Base-by-base conservation (phyloP, 176 grass and related monocot genomes). In the Oryza punctata region DNA sequence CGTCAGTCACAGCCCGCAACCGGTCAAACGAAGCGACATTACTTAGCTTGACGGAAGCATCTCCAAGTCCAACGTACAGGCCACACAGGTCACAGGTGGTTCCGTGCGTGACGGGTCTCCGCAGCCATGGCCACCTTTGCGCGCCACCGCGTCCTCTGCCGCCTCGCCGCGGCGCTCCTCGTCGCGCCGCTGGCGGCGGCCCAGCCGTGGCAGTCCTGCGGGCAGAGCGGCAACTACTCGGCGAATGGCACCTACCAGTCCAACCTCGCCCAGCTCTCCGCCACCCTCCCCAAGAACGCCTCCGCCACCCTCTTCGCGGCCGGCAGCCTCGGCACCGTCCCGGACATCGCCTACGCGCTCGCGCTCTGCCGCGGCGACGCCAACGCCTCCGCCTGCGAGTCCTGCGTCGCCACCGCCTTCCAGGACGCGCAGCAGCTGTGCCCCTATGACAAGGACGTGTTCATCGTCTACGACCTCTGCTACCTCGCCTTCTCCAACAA, bases 331-430 rank as follows among this genome's bases (percentile, higher is more conserved):
- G 89, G 92, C 43, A 0, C 35, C 6, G 30, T 21, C 7, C 85
- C 89, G 1, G 47, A 89, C 35, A 74, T 71, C 27, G 74, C n/a
- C 76, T 82, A 57, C 78, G 87, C 76, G n/a, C 80, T 85, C 11
- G 57, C 65, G 19, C 61, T 83, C 45, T 94, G 92, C 87, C 89
- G 81, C 24, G 81, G 81, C 52, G 92, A 91, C 43, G 9, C 19
- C 54, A 79, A 60, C 85, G 8, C 45, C 3, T 65, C 75, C 33
- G 4, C 3, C 18, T 94, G 92, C 60, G 12, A 18, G 10, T 12
- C 26, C 30, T 91, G 89, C 87, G 38, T 91, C 75, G 4, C 67
- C 37, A 28, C 2, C 19, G 80, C 86, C 26, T 89, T 81, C 43
- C 26, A 3, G 43, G 40, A 84, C 1, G 77, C 64, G 25, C 28